These are phyloP conservation scores for Thalassiosira tumida DNA, from an alignment of 352 stramenopile genomes.

Conservation along the genomic window DNA sequence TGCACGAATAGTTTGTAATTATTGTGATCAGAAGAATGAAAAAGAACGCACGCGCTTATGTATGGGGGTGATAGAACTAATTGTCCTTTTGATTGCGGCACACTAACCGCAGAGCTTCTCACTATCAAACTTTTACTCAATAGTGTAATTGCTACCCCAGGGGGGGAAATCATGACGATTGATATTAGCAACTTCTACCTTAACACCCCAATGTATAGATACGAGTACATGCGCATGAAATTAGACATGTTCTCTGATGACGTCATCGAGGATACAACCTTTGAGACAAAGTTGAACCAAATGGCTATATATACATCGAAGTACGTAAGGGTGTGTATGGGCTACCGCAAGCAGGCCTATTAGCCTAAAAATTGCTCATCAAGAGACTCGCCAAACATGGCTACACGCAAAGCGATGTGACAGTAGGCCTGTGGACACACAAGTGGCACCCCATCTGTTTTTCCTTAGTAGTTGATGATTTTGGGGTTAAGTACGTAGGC, in stretches of 20 bases:
- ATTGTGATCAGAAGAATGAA: background rate
- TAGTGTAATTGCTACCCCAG: constrained; percentile 41
- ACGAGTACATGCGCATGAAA: constrained; percentile 68
- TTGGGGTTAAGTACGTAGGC: background rate
- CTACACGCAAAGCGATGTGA: constrained; percentile 51
- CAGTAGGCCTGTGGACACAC: constrained; percentile 76
- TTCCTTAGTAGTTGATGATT: constrained; percentile 56
- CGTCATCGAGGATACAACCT: background rate
- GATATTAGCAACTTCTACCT: constrained; percentile 67
- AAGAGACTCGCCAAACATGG: background rate
- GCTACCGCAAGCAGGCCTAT: constrained; percentile 47
- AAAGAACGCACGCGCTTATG: background rate
- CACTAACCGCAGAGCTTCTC: constrained; percentile 46
- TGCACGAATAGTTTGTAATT: background rate
- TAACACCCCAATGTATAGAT: constrained; percentile 40
- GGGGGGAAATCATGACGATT: constrained; percentile 39
- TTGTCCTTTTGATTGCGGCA: background rate
- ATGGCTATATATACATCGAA: constrained; percentile 54
- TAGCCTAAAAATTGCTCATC: constrained; percentile 49
- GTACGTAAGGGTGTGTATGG: constrained; percentile 70
- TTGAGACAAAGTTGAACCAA: background rate
- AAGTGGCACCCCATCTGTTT: constrained; percentile 54
- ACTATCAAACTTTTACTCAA: constrained; percentile 67
- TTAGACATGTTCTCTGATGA: constrained; percentile 32
- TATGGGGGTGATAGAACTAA: constrained; percentile 5